Percentiles rank a stretch among this genome's conserved stretches.
phyloP scores from a whole-genome alignment of 805 yeast species.

The Candida loeiensis region DNA sequence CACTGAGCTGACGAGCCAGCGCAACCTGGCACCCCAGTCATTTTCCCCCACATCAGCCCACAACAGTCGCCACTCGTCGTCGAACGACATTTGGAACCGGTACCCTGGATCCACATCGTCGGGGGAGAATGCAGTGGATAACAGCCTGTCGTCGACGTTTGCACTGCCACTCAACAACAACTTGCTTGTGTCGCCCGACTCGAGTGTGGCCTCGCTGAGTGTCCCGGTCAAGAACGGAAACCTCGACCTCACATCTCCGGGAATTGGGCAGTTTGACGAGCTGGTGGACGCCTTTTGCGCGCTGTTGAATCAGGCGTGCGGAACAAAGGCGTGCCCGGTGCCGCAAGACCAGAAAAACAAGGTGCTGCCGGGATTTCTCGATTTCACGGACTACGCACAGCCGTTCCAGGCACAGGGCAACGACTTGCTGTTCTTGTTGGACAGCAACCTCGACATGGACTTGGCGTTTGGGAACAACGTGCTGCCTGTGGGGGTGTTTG shows the following conservation, averaged over 20 bases:
- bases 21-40: too few species aligned
- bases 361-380: constrained; percentile 7
- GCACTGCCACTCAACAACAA: constrained; percentile 39
- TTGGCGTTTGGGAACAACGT: constrained; percentile 41
- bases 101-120: not conserved
- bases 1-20: too few species aligned
- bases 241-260: constrained; percentile 11
- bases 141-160: constrained; percentile 23
- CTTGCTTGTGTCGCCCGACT: constrained; percentile 32
- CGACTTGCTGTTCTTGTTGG: constrained; percentile 47
- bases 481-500: not conserved
- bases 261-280: constrained; percentile 49
- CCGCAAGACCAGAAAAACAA: constrained; percentile 40
- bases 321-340: constrained; percentile 63
- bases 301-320: constrained; percentile 77
- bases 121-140: not conserved
- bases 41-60: not conserved
- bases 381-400: constrained; percentile 12
- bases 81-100: not conserved
- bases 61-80: not conserved
- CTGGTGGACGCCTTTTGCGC: constrained; percentile 73
- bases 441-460: constrained; percentile 50
- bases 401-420: constrained; percentile 4
- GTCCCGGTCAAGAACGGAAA: constrained; percentile 5
- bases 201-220: constrained; percentile 15